A percentile compares a stretch with the other conserved stretches of the same genome.
These are phyloP conservation scores for Gracilaria domingensis DNA, from an alignment of 23 red algal genomes.

Conservation along the genomic window DNA sequence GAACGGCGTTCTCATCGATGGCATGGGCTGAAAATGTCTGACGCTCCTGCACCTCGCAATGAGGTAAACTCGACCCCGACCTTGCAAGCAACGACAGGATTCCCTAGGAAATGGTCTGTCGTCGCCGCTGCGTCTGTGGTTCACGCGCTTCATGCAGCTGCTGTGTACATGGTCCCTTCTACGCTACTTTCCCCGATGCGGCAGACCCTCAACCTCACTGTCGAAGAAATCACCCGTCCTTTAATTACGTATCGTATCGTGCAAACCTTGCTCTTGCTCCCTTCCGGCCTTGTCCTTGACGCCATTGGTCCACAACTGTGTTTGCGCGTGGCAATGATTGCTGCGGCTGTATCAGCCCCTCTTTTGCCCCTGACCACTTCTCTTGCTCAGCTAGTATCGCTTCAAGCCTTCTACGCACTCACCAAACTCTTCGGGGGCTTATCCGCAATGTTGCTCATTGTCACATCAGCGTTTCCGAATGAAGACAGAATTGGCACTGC, in stretches of 20 bases:
- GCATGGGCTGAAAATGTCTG: no score
- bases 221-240: conserved; percentile 68
- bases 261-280: conserved; percentile 62
- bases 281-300: conserved; percentile 56
- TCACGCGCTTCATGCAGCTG: conserved; percentile 77
- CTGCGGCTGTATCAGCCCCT: conserved; percentile 59
- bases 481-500: conserved; percentile 58
- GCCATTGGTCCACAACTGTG: conserved; percentile 49
- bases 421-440: conserved; percentile 75
- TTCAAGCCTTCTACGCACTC: conserved; percentile 54
- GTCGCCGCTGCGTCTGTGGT: conserved; percentile 61
- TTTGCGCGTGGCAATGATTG: conserved; percentile 53
- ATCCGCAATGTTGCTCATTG: conserved; percentile 57
- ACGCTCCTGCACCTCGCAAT: no score
- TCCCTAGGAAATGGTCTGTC: conserved; percentile 38
- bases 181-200: conserved; percentile 79
- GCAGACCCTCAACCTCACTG: conserved; percentile 37
- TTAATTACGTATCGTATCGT: conserved; percentile 70
- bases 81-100: no score
- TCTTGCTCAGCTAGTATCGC: conserved; percentile 42
- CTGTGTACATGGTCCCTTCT: conserved; percentile 72
- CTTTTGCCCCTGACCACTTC: conserved; percentile 51
- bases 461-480: conserved; percentile 53
- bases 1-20: no score
- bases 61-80: no score